Percentiles rank a stretch among this genome's conserved stretches.
Conservation (phyloP, 306 rosid species). For the Adenanthera pavonina region DNA sequence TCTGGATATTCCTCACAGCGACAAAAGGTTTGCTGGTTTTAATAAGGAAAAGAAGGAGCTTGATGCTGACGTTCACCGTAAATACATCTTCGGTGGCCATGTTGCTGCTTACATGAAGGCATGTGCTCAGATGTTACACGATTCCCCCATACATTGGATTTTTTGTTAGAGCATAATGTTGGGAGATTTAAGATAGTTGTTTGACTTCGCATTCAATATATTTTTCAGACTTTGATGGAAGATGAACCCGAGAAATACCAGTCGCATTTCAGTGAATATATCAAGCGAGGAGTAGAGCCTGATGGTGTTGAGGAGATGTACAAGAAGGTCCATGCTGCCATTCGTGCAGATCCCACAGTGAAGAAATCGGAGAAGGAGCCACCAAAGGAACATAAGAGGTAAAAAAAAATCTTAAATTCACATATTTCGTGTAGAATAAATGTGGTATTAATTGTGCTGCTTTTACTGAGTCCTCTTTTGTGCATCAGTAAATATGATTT, state of each 20-base stretch:
- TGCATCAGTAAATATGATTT: neutral
- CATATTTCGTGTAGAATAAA: neutral
- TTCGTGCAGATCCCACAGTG: conserved; percentile 59
- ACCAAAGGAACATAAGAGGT: conserved; percentile 77
- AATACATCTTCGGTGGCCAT: conserved; percentile 77
- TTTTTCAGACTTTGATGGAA: conserved; percentile 60
- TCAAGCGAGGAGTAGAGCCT: conserved; percentile 63
- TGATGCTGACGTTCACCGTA: conserved; percentile 79
- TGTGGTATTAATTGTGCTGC: neutral
- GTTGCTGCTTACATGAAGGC: conserved; percentile 75
- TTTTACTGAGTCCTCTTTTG: neutral
- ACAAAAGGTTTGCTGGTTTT: conserved; percentile 86
- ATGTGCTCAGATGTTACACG: neutral
- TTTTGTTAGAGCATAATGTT: neutral
- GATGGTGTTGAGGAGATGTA: conserved; percentile 69
- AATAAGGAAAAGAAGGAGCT: conserved; percentile 69
- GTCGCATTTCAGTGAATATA: conserved; percentile 68
- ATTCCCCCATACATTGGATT: neutral
- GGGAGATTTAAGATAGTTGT: neutral
- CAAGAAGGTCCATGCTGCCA: conserved; percentile 84
- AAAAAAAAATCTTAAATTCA: neutral
- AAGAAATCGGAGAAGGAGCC: conserved; percentile 66
- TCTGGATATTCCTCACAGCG: conserved; percentile 88
- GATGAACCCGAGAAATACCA: conserved; percentile 88
- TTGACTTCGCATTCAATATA: neutral